Evolutionary conservation across 495 filamentous ascomycete species (phyloP).

Genomic region (Hypomontagnella submonticulosa): DNA sequence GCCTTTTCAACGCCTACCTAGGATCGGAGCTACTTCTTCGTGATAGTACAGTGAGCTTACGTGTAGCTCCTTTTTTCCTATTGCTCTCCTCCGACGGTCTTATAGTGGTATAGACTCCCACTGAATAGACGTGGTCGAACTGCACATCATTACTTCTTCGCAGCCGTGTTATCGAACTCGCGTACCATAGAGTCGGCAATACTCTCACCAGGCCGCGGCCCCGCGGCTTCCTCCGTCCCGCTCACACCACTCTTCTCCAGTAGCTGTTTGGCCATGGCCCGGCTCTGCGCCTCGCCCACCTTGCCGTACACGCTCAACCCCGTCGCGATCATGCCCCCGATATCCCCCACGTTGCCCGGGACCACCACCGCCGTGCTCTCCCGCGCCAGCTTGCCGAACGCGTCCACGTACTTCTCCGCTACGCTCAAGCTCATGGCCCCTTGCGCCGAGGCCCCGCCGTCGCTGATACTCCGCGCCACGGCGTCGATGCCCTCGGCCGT

Average conservation of each 20-base stretch:
- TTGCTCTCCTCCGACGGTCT: neutral
- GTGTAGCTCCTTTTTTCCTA: neutral
- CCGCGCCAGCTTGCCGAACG: constrained; percentile 89
- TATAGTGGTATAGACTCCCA: neutral
- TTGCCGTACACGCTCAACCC: constrained; percentile 96
- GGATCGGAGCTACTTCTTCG: constrained; percentile 3
- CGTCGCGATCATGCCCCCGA: constrained; percentile 95
- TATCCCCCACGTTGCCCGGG: constrained; percentile 96
- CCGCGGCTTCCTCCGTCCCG: constrained; percentile 36
- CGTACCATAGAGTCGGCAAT: constrained; percentile 51
- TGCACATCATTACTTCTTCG: constrained; percentile 24
- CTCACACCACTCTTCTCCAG: constrained; percentile 43
- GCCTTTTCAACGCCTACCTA: constrained; percentile 18
- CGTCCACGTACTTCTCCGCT: constrained; percentile 98
- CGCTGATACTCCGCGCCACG: constrained; percentile 76
- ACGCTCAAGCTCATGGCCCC: constrained; percentile 85
- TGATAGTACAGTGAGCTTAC: constrained; percentile 25
- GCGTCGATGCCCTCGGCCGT: constrained; percentile 90
- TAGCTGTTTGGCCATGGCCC: constrained; percentile 67
- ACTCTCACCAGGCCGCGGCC: constrained; percentile 43
- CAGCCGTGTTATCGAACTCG: constrained; percentile 50
- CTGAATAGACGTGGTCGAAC: neutral
- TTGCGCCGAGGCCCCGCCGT: constrained; percentile 78
- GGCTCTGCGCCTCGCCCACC: constrained; percentile 85
- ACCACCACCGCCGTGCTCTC: constrained; percentile 95